phyloP scores from a whole-genome alignment of 768 basidiomycete genomes.

The Naganishia vaughanmartiniae region DNA sequence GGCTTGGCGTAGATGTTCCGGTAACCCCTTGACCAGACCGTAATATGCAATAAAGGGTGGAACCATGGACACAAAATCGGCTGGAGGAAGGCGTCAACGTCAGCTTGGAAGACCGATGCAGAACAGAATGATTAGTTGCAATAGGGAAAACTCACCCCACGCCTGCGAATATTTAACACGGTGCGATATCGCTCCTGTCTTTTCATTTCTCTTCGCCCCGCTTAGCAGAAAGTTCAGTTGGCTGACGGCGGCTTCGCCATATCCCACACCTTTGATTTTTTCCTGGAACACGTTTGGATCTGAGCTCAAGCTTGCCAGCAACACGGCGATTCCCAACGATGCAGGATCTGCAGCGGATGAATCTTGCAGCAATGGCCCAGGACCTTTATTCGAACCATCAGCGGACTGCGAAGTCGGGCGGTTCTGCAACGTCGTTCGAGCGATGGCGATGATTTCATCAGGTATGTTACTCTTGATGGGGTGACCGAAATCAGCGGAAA shows the following conservation, averaged over 20 bases:
- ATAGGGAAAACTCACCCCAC: conserved; percentile 35
- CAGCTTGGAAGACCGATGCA: neutral
- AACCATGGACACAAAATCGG: conserved; percentile 55
- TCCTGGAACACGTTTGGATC: conserved; percentile 27
- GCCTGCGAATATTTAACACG: conserved; percentile 51
- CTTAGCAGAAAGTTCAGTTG: conserved; percentile 45
- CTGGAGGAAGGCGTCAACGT: conserved; percentile 32
- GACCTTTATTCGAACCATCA: conserved; percentile 1
- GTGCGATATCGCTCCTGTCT: conserved; percentile 55
- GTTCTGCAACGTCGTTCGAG: conserved; percentile 43
- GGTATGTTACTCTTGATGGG: conserved; percentile 5
- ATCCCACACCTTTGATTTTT: conserved; percentile 41
- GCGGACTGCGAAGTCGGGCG: conserved; percentile 32
- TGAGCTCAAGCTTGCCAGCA: conserved; percentile 39
- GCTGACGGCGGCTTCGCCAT: conserved; percentile 41
- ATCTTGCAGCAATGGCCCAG: conserved; percentile 39
- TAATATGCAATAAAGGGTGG: conserved; percentile 57
- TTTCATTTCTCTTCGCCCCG: conserved; percentile 38
- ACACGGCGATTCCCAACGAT: conserved; percentile 43
- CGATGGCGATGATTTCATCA: conserved; percentile 40
- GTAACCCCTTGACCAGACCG: conserved; percentile 51
- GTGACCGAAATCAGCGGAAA: conserved; percentile 29
- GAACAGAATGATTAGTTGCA: neutral
- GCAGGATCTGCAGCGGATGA: conserved; percentile 49
- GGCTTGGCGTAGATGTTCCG: conserved; percentile 52